Conservation (phyloP, 768 basidiomycete genomes). For the Termitomyces sp. region DNA sequence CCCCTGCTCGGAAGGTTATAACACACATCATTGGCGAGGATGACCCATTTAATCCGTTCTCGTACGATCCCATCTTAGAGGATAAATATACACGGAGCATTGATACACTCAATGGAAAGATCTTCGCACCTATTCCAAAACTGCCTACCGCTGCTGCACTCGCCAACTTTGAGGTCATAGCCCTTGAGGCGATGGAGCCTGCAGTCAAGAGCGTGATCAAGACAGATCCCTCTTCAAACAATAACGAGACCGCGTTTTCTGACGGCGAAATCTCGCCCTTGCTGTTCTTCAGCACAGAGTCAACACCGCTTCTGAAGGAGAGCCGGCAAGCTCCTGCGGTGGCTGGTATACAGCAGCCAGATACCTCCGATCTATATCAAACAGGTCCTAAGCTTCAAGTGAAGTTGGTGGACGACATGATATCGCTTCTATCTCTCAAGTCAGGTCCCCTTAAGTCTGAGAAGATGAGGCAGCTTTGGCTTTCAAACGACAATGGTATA, state of each 20-base stretch:
- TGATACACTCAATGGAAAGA: not conserved
- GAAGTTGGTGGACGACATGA: not conserved
- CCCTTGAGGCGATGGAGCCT: not conserved
- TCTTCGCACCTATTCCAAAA: slow-evolving; percentile 4
- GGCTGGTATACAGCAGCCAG: not conserved
- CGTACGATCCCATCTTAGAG: not conserved
- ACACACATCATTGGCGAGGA: not conserved
- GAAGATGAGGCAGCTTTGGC: not conserved
- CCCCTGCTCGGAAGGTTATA: not conserved
- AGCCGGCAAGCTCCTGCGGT: not conserved
- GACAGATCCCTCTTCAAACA: not conserved
- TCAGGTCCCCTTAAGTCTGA: not conserved
- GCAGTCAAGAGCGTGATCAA: not conserved
- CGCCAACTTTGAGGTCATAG: not conserved
- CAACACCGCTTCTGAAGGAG: not conserved
- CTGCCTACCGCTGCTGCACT: not conserved
- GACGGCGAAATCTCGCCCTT: no score
- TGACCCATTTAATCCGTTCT: slow-evolving; percentile 2
- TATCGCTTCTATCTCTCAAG: not conserved
- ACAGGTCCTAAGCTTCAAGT: not conserved
- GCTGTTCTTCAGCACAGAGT: not conserved
- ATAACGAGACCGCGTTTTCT: not conserved
- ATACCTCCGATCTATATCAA: not conserved
- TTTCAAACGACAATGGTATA: not conserved
- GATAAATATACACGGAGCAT: not conserved